Evolutionary conservation across 164 flowering plant genomes (phyloP), one percentile per base, ranked within the genome.

Genomic region (Aristolochia fimbriata): DNA sequence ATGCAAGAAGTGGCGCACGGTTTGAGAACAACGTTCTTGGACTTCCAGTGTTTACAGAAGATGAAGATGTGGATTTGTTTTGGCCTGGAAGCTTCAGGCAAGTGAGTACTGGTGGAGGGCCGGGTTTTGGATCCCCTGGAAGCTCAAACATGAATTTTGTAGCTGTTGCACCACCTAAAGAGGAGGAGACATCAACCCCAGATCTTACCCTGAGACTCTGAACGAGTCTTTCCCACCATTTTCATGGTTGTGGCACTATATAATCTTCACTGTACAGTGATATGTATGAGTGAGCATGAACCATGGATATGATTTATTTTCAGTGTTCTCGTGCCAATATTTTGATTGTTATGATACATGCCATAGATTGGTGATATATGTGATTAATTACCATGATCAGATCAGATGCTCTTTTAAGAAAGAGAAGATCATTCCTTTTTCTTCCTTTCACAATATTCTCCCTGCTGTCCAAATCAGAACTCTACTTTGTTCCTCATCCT

Each of bases 51-150:
- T 80, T 75, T 62, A 24, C 78, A 61, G 85, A 82, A 23, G 86
- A 79, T 9, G 86, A 82, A 21, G 87, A 76, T 31, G 71, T 71
- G 1, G 84, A 73, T 46, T 54, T 74, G 62, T 74, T 68, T 51
- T 88, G 96, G 96, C 96, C 91, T 16, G 92, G 90, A 15, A 88
- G 96, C 70, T 88, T 85, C 55, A 68, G 90, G 53, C 85, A 78
- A 65, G 71, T 77, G 14, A 61, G 55, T 19, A 66, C 57, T 6
- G 71, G 57, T 15, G 63, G 25, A 55, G 61, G 23, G 55, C 31
- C 49, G 2, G 69, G 64, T 31, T 58, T 51, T 49, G 68, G 60
- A 19, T 27, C 68, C 30, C 67, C 73, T 12, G 77, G 72, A 51
- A 65, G 23, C 52, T 59, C 81, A 48, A 64, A 64, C 58, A 50